phyloP scores from a whole-genome alignment of 208 protist species.

The Herpetomonas samuelpessoai region DNA sequence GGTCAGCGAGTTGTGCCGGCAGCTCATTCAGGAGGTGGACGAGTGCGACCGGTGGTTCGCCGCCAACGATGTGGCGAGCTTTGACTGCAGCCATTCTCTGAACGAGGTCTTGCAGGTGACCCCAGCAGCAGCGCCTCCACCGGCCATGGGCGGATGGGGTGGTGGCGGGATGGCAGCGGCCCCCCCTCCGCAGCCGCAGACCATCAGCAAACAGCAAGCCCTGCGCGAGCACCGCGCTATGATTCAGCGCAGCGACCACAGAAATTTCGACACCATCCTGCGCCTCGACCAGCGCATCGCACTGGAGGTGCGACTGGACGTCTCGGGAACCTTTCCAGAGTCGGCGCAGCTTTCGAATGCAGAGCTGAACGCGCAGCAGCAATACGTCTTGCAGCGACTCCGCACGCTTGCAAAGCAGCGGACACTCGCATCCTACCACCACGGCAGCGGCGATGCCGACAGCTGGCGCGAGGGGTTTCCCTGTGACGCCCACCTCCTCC shows the following conservation, averaged over 20 bases:
- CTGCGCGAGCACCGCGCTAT: neutral
- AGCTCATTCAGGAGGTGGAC: slow-evolving; percentile 51
- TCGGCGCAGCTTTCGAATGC: slow-evolving; percentile 16
- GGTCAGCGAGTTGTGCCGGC: slow-evolving; percentile 49
- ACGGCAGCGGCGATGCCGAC: slow-evolving; percentile 40
- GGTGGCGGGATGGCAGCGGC: neutral
- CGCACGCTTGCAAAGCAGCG: slow-evolving; percentile 45
- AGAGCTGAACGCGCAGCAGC: slow-evolving; percentile 34
- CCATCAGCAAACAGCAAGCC: slow-evolving; percentile 1
- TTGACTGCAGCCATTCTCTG: slow-evolving; percentile 64
- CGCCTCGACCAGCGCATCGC: slow-evolving; percentile 61
- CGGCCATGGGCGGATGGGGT: slow-evolving; percentile 1
- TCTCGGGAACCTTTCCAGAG: slow-evolving; percentile 45
- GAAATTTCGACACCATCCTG: slow-evolving; percentile 45
- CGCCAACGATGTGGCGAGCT: slow-evolving; percentile 40
- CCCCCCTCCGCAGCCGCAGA: neutral
- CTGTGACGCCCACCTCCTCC: slow-evolving; percentile 70
- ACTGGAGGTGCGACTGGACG: slow-evolving; percentile 61
- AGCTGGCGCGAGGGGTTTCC: slow-evolving; percentile 53
- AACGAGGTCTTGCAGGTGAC: slow-evolving; percentile 37
- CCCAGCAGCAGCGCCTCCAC: slow-evolving; percentile 1
- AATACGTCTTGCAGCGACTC: slow-evolving; percentile 61
- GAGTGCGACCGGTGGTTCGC: slow-evolving; percentile 62
- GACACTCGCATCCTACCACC: slow-evolving; percentile 41
- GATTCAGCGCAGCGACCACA: neutral